These are phyloP conservation scores for Ambrosiella xylebori DNA, from an alignment of 2,329 filamentous ascomycete genomes.

Conservation along the genomic window DNA sequence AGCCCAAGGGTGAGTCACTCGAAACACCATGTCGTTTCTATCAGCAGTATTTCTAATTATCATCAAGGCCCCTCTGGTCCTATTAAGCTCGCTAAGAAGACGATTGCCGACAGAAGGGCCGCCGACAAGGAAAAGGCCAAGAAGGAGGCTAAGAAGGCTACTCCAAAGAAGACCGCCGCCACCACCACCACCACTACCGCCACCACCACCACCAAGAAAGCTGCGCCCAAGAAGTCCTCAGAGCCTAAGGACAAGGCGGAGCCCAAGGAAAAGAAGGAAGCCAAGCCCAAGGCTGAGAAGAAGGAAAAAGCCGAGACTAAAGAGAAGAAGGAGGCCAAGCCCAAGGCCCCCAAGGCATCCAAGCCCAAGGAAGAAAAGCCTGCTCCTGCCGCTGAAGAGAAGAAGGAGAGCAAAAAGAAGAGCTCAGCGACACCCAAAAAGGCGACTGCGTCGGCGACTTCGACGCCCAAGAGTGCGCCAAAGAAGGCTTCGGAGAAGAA, in stretches of 20 bases:
- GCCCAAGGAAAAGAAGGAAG: slow-evolving; percentile 18
- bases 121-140: slow-evolving; percentile 18
- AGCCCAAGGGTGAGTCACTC: slow-evolving; percentile 63
- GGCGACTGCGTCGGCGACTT: slow-evolving; percentile 17
- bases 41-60: slow-evolving; percentile 14
- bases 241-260: slow-evolving; percentile 18
- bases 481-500: slow-evolving; percentile 22
- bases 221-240: slow-evolving; percentile 20
- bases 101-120: slow-evolving; percentile 19
- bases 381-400: slow-evolving; percentile 18
- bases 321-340: slow-evolving; percentile 23
- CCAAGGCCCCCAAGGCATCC: slow-evolving; percentile 19
- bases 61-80: slow-evolving; percentile 59
- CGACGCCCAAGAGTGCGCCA: slow-evolving; percentile 17
- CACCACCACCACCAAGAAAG: slow-evolving; percentile 18
- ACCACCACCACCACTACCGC: slow-evolving; percentile 1
- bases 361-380: slow-evolving; percentile 23
- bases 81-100: slow-evolving; percentile 82
- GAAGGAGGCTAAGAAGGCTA: slow-evolving; percentile 15
- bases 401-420: slow-evolving; percentile 20
- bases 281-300: slow-evolving; percentile 22
- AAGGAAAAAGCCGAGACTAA: slow-evolving; percentile 18
- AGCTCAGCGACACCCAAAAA: slow-evolving; percentile 21
- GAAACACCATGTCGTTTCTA: neutral
- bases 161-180: slow-evolving; percentile 5